Evolutionary conservation across 2,329 filamentous ascomycete species (phyloP).

Genomic region (Grosmannia huntii): DNA sequence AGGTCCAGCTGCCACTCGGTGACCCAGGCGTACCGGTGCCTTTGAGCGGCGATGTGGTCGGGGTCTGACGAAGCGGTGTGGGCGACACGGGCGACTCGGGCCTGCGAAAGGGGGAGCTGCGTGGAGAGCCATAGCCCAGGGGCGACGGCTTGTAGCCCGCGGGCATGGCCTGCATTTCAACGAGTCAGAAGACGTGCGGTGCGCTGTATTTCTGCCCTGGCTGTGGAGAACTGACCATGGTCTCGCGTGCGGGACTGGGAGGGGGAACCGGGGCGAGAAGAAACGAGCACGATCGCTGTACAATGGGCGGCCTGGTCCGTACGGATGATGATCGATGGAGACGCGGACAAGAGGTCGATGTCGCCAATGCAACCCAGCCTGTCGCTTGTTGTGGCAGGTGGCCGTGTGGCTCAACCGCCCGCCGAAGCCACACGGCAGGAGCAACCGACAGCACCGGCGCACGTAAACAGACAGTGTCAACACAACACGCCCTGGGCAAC

Average conservation of each 20-base stretch:
- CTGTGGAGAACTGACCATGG: background rate
- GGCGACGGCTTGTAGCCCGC: conserved; percentile 57
- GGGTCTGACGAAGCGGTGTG: conserved; percentile 51
- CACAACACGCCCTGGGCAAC: too few relatives aligned
- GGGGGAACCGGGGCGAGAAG: background rate
- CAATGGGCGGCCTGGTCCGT: too few relatives aligned
- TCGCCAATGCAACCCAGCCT: background rate
- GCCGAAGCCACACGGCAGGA: background rate
- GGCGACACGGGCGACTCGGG: conserved; percentile 53
- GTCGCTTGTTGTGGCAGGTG: background rate
- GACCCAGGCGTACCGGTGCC: conserved; percentile 19
- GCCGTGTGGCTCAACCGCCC: background rate
- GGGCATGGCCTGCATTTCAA: conserved; percentile 32
- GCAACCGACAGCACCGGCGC: background rate
- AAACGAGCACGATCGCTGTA: background rate
- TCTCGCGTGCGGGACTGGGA: background rate
- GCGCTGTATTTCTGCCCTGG: background rate
- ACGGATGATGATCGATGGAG: too few relatives aligned
- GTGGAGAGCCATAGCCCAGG: conserved; percentile 56
- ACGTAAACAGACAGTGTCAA: background rate
- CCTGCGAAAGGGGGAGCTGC: conserved; percentile 52
- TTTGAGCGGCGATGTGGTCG: conserved; percentile 48
- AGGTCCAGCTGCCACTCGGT: conserved; percentile 28
- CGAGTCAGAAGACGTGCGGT: background rate
- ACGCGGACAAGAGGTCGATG: background rate